Evolutionary conservation across 2,329 filamentous ascomycete genomes (phyloP).

Genomic region (Penicillium polonicum): DNA sequence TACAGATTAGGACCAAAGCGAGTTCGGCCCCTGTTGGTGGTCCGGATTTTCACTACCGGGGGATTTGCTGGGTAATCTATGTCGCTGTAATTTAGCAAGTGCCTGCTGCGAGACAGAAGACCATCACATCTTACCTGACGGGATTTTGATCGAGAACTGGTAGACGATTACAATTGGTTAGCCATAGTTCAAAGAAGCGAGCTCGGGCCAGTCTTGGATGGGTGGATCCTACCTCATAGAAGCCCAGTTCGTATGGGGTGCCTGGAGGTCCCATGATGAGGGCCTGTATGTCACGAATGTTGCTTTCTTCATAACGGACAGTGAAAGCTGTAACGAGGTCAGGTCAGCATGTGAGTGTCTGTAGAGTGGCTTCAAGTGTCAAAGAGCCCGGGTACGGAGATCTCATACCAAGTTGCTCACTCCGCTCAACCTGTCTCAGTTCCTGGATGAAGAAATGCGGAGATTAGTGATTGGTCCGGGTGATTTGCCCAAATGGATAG

Average conservation of each 20-base stretch:
- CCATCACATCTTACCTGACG: conserved; percentile 56
- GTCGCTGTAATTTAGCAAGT: conserved; percentile 1
- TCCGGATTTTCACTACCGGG: conserved; percentile 64
- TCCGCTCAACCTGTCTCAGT: conserved; percentile 12
- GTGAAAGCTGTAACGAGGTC: conserved; percentile 64
- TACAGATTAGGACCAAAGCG: conserved; percentile 99
- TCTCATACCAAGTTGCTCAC: conserved; percentile 14
- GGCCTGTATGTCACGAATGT: conserved; percentile 83
- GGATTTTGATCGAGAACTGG: conserved; percentile 75
- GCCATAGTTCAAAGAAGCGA: neutral
- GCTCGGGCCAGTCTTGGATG: neutral
- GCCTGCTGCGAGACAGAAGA: neutral
- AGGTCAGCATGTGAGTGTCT: conserved; percentile 16
- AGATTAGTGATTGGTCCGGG: neutral
- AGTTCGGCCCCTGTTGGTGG: conserved; percentile 83
- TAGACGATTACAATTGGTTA: neutral
- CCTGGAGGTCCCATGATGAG: conserved; percentile 90
- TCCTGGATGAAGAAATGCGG: conserved; percentile 9
- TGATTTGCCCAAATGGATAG: neutral
- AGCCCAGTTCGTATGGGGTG: conserved; percentile 94
- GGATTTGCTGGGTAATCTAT: conserved; percentile 76
- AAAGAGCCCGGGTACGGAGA: neutral
- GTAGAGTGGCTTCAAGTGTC: neutral
- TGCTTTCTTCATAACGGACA: conserved; percentile 80
- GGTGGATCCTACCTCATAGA: conserved; percentile 72